These are phyloP conservation scores for Calonectria fujianensis DNA, from an alignment of 2,329 filamentous ascomycete genomes.

Conservation along the genomic window DNA sequence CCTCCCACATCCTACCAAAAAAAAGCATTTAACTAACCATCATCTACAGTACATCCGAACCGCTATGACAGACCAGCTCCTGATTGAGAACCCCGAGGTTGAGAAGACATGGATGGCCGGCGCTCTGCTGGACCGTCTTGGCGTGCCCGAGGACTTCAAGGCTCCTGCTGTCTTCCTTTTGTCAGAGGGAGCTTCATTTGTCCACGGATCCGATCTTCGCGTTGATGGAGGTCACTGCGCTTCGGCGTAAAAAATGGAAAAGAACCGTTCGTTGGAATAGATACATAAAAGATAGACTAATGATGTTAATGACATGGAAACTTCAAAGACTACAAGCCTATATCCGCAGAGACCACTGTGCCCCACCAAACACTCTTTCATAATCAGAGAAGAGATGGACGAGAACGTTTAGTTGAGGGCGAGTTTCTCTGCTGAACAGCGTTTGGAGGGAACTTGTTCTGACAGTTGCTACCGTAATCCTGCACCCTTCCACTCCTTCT, in stretches of 20 bases:
- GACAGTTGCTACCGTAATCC: too few relatives aligned
- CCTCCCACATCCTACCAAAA: neutral
- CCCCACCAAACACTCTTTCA: neutral
- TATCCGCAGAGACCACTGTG: neutral
- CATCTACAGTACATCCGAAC: conserved; percentile 65
- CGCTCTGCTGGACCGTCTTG: conserved; percentile 71
- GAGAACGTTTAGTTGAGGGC: neutral
- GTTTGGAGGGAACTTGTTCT: too few relatives aligned
- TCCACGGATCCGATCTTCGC: conserved; percentile 74
- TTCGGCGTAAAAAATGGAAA: conserved; percentile 53
- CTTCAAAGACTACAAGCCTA: neutral
- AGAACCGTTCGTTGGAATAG: neutral
- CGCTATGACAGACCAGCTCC: conserved; percentile 67
- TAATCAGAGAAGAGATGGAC: neutral
- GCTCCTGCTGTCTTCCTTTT: conserved; percentile 74
- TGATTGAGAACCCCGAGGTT: conserved; percentile 67
- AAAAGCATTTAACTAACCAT: conserved; percentile 6
- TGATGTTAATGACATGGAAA: conserved; percentile 32
- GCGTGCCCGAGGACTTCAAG: conserved; percentile 74
- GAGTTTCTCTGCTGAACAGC: neutral
- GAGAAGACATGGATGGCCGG: conserved; percentile 72
- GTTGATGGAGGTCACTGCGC: conserved; percentile 75
- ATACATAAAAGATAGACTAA: conserved; percentile 29
- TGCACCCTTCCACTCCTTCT: too few relatives aligned
- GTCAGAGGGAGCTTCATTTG: conserved; percentile 74